Evolutionary conservation across 108 stramenopile genomes (phyloP).

Genomic region (Skeletonema potamos): DNA sequence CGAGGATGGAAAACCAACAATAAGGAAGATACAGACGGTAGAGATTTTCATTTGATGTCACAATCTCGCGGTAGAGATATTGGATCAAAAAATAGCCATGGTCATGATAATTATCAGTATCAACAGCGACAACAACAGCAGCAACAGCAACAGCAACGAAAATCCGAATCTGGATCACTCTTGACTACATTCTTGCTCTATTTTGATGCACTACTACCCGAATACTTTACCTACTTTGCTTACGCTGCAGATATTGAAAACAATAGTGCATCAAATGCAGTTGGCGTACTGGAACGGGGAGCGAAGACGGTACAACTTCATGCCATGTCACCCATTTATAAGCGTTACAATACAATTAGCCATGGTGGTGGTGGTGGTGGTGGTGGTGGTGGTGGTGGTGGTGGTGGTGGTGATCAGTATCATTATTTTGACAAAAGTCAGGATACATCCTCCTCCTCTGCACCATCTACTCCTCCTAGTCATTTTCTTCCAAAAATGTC

Average conservation of each 20-base stretch:
- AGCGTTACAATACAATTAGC: neutral
- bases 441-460: neutral
- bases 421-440: too few relatives aligned
- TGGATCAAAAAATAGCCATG: too few relatives aligned
- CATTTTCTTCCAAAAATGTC: neutral
- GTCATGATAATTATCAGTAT: too few relatives aligned
- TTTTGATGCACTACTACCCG: constrained; percentile 29
- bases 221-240: constrained; percentile 28
- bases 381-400: too few relatives aligned
- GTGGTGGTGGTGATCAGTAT: too few relatives aligned
- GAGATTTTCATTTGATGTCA: too few relatives aligned
- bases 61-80: neutral
- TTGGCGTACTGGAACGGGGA: constrained; percentile 23
- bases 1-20: neutral
- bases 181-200: constrained; percentile 21
- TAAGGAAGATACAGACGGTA: neutral
- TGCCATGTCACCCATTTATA: neutral
- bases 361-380: neutral
- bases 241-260: constrained; percentile 2
- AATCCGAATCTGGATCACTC: neutral
- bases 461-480: constrained; percentile 4
- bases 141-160: neutral
- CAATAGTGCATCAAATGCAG: constrained; percentile 25
- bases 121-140: neutral
- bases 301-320: neutral